Evolutionary conservation across 352 stramenopile genomes (phyloP).

Genomic region (Pythium apleroticum): DNA sequence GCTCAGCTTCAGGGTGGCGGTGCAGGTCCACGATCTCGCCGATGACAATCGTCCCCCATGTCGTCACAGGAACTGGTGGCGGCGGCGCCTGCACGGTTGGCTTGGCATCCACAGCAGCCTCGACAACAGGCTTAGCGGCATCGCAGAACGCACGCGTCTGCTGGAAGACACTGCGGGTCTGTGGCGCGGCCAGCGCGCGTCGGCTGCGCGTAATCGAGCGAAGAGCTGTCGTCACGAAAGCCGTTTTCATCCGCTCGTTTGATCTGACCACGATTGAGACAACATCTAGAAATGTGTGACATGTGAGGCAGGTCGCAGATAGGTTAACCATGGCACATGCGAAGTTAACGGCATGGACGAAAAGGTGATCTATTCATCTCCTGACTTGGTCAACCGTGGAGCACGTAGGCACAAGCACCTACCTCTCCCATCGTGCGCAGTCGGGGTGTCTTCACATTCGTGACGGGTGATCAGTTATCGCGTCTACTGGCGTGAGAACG

Average conservation of each 20-base stretch:
- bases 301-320: slow-evolving; percentile 8
- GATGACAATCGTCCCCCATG: slow-evolving; percentile 66
- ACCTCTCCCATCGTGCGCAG: too few relatives aligned
- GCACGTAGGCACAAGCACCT: neutral
- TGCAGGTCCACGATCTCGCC: slow-evolving; percentile 67
- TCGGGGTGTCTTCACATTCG: neutral
- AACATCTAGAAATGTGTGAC: slow-evolving; percentile 5
- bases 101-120: neutral
- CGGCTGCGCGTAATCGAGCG: slow-evolving; percentile 2
- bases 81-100: slow-evolving; percentile 11
- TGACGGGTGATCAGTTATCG: neutral
- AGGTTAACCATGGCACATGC: slow-evolving; percentile 8
- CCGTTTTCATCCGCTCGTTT: slow-evolving; percentile 9
- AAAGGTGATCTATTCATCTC: neutral
- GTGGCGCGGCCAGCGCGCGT: neutral
- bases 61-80: slow-evolving; percentile 39
- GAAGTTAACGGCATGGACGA: neutral
- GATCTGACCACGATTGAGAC: neutral
- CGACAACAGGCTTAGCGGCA: neutral
- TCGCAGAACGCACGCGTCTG: slow-evolving; percentile 21
- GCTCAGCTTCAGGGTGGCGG: slow-evolving; percentile 60
- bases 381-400: neutral
- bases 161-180: neutral
- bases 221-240: slow-evolving; percentile 1
- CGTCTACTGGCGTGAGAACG: slow-evolving; percentile 81